Evolutionary conservation across 805 yeast genomes (phyloP).

Genomic region (Candida ponderosae): DNA sequence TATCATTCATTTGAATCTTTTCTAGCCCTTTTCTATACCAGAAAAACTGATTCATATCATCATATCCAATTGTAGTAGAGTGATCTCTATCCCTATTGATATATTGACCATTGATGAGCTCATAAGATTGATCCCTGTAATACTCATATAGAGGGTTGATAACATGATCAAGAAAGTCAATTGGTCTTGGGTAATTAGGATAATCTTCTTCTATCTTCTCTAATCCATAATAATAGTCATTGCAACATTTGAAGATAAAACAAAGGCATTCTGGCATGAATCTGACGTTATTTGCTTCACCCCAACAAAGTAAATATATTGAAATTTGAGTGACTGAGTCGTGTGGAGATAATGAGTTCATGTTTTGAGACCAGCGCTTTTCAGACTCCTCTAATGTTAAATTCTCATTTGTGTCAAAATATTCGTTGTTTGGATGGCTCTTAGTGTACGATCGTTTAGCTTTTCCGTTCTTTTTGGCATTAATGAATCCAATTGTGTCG

Average conservation of each 20-base stretch:
- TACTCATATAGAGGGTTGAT: conserved; percentile 70
- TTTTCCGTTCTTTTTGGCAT: conserved; percentile 19
- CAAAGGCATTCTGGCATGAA: conserved; percentile 88
- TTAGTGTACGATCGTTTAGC: conserved; percentile 9
- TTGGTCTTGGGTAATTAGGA: conserved; percentile 20
- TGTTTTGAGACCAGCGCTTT: conserved; percentile 40
- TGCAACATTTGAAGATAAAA: conserved; percentile 76
- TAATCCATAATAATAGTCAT: conserved; percentile 51
- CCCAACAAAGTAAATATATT: conserved; percentile 74
- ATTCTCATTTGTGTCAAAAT: background rate
- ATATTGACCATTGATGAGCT: conserved; percentile 33
- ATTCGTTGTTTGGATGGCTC: background rate
- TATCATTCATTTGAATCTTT: conserved; percentile 38
- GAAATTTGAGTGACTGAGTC: conserved; percentile 60
- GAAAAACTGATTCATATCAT: conserved; percentile 81
- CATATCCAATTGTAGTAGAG: conserved; percentile 69
- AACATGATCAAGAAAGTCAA: conserved; percentile 52
- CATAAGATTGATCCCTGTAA: conserved; percentile 48
- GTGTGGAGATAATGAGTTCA: conserved; percentile 40
- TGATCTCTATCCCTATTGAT: conserved; percentile 55
- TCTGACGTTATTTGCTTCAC: conserved; percentile 80
- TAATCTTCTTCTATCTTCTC: conserved; percentile 25
- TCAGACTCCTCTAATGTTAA: conserved; percentile 34
- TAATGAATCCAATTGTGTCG: conserved; percentile 34
- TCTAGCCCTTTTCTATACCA: conserved; percentile 74